Percentiles rank a stretch among this genome's conserved stretches.
Conservation (phyloP, 768 basidiomycete species). For the Pisolithus microcarpus region DNA sequence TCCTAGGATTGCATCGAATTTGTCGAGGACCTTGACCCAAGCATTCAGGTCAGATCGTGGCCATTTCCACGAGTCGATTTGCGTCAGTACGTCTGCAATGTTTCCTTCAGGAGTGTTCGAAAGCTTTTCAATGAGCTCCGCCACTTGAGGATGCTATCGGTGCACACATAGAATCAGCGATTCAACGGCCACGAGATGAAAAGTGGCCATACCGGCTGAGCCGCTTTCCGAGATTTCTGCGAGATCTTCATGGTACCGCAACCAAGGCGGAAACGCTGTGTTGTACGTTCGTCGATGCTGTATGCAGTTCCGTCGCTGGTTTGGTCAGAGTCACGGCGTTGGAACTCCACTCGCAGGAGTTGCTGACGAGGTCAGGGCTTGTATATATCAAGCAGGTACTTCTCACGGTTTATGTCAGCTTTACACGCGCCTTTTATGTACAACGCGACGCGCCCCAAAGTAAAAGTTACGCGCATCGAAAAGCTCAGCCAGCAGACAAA, state of each 20-base stretch:
- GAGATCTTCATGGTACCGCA: conserved; percentile 80
- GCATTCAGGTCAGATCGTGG: conserved; percentile 94
- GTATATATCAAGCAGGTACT: conserved; percentile 27
- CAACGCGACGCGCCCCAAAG: conserved; percentile 7
- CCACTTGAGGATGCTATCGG: conserved; percentile 67
- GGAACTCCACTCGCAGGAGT: neutral
- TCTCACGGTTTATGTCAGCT: conserved; percentile 13
- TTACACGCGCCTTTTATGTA: neutral
- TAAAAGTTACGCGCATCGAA: too few relatives aligned
- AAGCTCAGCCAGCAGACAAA: neutral
- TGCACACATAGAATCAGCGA: conserved; percentile 6
- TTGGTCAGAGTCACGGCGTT: conserved; percentile 5
- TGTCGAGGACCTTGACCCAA: conserved; percentile 95
- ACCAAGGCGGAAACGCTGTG: conserved; percentile 31
- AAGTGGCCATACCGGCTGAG: conserved; percentile 56
- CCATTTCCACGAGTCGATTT: conserved; percentile 85
- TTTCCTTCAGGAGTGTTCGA: conserved; percentile 62
- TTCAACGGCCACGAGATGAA: conserved; percentile 7
- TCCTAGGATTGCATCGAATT: conserved; percentile 86
- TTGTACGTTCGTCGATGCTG: conserved; percentile 7
- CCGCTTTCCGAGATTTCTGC: conserved; percentile 76
- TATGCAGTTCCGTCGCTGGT: neutral
- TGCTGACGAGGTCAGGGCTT: conserved; percentile 11
- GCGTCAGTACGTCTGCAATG: conserved; percentile 56
- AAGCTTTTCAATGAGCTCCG: conserved; percentile 70